Base-by-base conservation (phyloP, 1,139 yeast genomes). In the Suzukiozyma palmioleophila region DNA sequence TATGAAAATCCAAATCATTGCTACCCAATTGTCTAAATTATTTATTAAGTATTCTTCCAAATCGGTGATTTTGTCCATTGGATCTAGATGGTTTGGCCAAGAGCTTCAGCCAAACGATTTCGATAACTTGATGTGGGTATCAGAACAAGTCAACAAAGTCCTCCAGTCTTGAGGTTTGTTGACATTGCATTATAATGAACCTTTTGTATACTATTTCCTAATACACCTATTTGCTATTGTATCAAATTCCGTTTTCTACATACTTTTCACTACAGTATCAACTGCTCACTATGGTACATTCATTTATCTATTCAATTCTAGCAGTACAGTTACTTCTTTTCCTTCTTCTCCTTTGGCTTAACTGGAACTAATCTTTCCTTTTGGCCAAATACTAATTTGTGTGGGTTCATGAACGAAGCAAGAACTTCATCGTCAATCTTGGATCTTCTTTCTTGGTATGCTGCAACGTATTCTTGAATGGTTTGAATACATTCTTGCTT, bases 401-500 rank as follows among this genome's bases (percentile, higher is more conserved):
- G 95, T 33, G 96, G 88, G 54, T 77, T 81, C 92, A 88, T 92
- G 61, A 82, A 94, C 44, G 74, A 60, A 39, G 77, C 78, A 40
- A 89, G 69, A n/a, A 69, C 64, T n/a, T 69, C 81, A 38, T 84
- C 84, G 47, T 82, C 79, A 38, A 92, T 80, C 42, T 66, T 61
- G 30, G 76, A 70, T 61, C 97, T 81, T 56, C 80, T 77, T 41
- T 73, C 85, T 69, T 94, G 98, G 75, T 89, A 94, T 25, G 64
- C 83, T 39, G 70, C 74, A 25, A 92, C 94, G 57, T 84, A 86
- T 49, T 78, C 77, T 60, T 86, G 94, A 52, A 94, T 72, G 18
- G 81, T 80, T 41, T 80, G 82, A 55, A 87, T 87, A 64, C 97
- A 88, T 49, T 80, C 75, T 53, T 86, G 82, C 74, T 94, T 94